Base-by-base conservation (phyloP, 192 early-diverging fungal genomes). In the Linnemannia exigua region DNA sequence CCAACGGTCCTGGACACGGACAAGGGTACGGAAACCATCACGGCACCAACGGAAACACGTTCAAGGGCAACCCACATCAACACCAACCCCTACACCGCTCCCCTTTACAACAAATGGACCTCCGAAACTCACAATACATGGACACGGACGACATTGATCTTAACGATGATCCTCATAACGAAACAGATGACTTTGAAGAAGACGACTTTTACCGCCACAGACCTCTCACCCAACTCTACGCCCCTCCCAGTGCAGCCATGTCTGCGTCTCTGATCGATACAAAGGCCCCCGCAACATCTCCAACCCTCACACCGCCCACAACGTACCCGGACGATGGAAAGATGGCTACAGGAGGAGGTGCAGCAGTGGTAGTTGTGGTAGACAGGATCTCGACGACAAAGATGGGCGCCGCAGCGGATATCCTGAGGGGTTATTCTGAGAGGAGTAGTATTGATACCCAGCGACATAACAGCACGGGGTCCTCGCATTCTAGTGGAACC, bases 401-500 rank as follows among this genome's bases (percentile, higher is more conserved):
- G 11, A 79, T 73, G 15, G 67, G 72, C 5, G 66, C 82, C 1
- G 82, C 82, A 28, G 82, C 82, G 8, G 82, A 85, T 72, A 79
- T 85, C 28, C 7, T 85, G 48, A 70, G 82, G 0, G 77, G 82
- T 6, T 70, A 67, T 19, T 85, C 81, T 0, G 81, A 77, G 50
- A 50, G 76, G 54, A 41, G 61, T n/a, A 77, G 81, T 54, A 46
- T 83, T 68, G 81, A 83, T 15, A 68, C 58, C 0, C 69, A 80
- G 5, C 41, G 81, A 38, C 81, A 83, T 48, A 83, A 83, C 38
- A 83, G 81, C 20, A 70, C 67, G 33, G 75, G 75, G 12, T 83
- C 81, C 4, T 77, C 81, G 8, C 75, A 77, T 68, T 83, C 81
- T n/a, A 83, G 76, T 58, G 81, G 75, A 11, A 83, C 81, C 17